Evolutionary conservation across 1,284 basidiomycete species (phyloP).

Genomic region (Ustanciosporium gigantosporum): DNA sequence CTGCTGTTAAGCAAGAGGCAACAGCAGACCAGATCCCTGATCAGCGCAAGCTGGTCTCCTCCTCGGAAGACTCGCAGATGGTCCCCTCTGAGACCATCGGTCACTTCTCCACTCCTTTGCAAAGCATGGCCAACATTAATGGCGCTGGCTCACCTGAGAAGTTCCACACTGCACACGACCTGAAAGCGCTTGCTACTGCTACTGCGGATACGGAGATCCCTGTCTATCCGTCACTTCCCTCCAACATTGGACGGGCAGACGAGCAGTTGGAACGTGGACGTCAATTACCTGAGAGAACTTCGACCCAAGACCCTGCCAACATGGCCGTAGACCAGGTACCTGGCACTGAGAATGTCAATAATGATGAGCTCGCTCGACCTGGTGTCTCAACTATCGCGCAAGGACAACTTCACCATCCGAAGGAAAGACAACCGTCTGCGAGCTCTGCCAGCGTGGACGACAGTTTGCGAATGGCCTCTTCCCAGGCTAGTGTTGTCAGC

Average conservation of each 20-base stretch:
- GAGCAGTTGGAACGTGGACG: slow-evolving; percentile 17
- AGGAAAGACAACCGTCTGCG: not conserved
- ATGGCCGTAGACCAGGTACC: not conserved
- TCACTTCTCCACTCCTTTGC: slow-evolving; percentile 26
- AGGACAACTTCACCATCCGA: not conserved
- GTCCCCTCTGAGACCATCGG: slow-evolving; percentile 17
- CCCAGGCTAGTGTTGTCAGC: slow-evolving; percentile 40
- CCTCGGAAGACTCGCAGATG: no score
- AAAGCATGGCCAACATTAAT: slow-evolving; percentile 30
- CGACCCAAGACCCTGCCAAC: no score
- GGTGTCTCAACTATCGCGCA: not conserved
- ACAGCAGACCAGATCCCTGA: not conserved
- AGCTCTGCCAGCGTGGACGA: slow-evolving; percentile 1
- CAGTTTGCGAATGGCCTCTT: slow-evolving; percentile 8
- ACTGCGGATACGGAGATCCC: slow-evolving; percentile 17
- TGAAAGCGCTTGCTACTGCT: slow-evolving; percentile 12
- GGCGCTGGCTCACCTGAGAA: slow-evolving; percentile 13
- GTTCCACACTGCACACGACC: slow-evolving; percentile 34
- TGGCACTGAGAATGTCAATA: not conserved
- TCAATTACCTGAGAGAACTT: no score
- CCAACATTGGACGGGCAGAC: slow-evolving; percentile 5
- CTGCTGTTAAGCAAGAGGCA: slow-evolving; percentile 16
- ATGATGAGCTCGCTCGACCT: not conserved
- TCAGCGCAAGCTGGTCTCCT: no score
- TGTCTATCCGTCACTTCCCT: slow-evolving; percentile 7